These are phyloP conservation scores for Glebionis coronaria DNA, from an alignment of 129 eudicot species.

Conservation along the genomic window DNA sequence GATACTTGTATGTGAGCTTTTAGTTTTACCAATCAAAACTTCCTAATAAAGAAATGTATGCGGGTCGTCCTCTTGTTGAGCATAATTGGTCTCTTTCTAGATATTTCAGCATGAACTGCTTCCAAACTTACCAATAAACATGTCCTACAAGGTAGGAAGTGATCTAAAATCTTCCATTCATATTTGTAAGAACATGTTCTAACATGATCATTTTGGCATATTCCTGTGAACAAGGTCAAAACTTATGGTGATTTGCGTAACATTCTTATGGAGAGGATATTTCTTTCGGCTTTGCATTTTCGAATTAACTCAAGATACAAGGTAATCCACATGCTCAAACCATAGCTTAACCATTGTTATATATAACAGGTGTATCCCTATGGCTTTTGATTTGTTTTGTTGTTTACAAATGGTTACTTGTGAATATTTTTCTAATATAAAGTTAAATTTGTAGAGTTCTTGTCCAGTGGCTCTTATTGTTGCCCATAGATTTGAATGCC, in stretches of 20 bases:
- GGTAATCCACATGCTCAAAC: conserved; percentile 40
- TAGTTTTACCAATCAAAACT: conserved; percentile 61
- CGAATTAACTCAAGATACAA: conserved; percentile 96
- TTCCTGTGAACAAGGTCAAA: conserved; percentile 88
- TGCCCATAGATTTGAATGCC: neutral
- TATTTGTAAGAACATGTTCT: neutral
- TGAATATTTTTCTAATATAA: conserved; percentile 19
- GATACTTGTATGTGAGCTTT: too few relatives aligned
- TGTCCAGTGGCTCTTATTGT: neutral
- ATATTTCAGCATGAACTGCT: conserved; percentile 98
- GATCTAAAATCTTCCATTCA: conserved; percentile 7
- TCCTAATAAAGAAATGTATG: conserved; percentile 70
- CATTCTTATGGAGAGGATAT: conserved; percentile 97
- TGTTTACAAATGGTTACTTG: conserved; percentile 7
- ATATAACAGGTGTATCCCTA: conserved; percentile 6
- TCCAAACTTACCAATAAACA: conserved; percentile 84
- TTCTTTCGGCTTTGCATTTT: conserved; percentile 96
- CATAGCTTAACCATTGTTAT: neutral
- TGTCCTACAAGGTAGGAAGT: conserved; percentile 83
- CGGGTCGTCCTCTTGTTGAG: conserved; percentile 92
- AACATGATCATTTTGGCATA: conserved; percentile 40
- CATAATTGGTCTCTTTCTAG: conserved; percentile 92
- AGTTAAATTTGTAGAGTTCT: conserved; percentile 68
- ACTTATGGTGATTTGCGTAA: conserved; percentile 83
- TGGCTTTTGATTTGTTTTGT: neutral